Conservation (phyloP, 345 rosid genomes). For the Gossypium mustelinum region DNA sequence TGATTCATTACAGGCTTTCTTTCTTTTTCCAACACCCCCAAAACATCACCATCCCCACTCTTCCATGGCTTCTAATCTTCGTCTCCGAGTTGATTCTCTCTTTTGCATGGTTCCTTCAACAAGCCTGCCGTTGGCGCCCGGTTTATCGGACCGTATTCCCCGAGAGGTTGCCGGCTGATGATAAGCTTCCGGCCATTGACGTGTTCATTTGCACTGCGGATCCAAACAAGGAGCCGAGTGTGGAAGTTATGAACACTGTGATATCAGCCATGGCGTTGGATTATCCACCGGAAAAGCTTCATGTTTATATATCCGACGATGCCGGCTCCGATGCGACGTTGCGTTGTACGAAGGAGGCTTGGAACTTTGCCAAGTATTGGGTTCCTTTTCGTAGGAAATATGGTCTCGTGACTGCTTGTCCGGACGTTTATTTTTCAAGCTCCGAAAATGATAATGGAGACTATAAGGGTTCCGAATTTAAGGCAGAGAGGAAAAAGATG, state of each 20-base stretch:
- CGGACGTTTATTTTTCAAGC: neutral
- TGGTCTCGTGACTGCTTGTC: constrained; percentile 13
- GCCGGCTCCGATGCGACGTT: constrained; percentile 25
- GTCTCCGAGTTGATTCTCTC: constrained; percentile 25
- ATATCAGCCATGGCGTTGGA: constrained; percentile 34
- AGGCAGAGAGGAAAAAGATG: neutral
- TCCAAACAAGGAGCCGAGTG: constrained; percentile 29
- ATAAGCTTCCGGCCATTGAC: constrained; percentile 25
- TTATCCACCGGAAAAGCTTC: constrained; percentile 34
- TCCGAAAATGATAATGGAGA: neutral
- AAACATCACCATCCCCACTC: neutral
- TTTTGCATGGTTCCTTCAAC: constrained; percentile 31
- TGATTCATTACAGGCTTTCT: constrained; percentile 31
- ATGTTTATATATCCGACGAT: constrained; percentile 31
- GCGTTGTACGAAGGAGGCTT: constrained; percentile 35
- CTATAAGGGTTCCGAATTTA: neutral
- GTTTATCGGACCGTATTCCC: constrained; percentile 33
- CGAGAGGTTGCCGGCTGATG: constrained; percentile 21
- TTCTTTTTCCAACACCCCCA: constrained; percentile 14
- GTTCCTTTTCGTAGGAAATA: constrained; percentile 44
- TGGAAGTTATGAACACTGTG: constrained; percentile 32
- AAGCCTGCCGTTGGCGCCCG: constrained; percentile 33
- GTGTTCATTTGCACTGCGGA: constrained; percentile 37
- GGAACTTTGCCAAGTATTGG: constrained; percentile 41
- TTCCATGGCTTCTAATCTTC: constrained; percentile 25